Evolutionary conservation across 164 flowering plant genomes (phyloP).

Genomic region (Paratinospora sagittata): DNA sequence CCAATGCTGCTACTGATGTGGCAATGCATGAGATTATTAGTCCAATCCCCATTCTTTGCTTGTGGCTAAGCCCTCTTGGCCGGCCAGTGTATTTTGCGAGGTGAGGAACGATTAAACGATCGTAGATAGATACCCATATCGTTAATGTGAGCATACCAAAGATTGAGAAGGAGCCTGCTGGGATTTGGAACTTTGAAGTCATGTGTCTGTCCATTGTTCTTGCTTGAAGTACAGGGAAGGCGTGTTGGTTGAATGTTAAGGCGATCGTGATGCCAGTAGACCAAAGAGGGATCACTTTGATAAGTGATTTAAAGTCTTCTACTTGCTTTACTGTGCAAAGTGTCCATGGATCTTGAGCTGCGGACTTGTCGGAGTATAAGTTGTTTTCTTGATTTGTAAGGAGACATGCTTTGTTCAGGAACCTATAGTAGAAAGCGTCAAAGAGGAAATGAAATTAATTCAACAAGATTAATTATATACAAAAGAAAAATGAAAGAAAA

Average conservation of each 20-base stretch:
- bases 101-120: constrained; percentile 14
- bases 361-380: constrained; percentile 14
- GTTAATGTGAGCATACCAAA: constrained; percentile 13
- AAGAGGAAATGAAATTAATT: not conserved
- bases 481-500: not conserved
- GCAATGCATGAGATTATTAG: constrained; percentile 9
- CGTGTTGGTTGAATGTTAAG: constrained; percentile 5
- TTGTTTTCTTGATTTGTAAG: constrained; percentile 11
- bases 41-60: constrained; percentile 18
- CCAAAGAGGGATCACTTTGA: constrained; percentile 22
- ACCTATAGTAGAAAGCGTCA: constrained; percentile 5
- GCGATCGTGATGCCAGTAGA: constrained; percentile 18
- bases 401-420: constrained; percentile 24
- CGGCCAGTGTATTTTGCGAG: not conserved
- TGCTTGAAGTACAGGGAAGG: constrained; percentile 18
- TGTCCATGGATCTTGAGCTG: constrained; percentile 20
- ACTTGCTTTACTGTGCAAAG: constrained; percentile 23
- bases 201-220: constrained; percentile 18
- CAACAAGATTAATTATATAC: not conserved
- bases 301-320: constrained; percentile 17
- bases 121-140: constrained; percentile 15
- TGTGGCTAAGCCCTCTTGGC: constrained; percentile 6
- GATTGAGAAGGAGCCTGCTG: constrained; percentile 13
- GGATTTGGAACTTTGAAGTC: constrained; percentile 17
- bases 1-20: constrained; percentile 9